Evolutionary conservation across 2,329 filamentous ascomycete genomes (phyloP), one percentile per base, ranked within the genome.

Genomic region (Fulvia fulva): DNA sequence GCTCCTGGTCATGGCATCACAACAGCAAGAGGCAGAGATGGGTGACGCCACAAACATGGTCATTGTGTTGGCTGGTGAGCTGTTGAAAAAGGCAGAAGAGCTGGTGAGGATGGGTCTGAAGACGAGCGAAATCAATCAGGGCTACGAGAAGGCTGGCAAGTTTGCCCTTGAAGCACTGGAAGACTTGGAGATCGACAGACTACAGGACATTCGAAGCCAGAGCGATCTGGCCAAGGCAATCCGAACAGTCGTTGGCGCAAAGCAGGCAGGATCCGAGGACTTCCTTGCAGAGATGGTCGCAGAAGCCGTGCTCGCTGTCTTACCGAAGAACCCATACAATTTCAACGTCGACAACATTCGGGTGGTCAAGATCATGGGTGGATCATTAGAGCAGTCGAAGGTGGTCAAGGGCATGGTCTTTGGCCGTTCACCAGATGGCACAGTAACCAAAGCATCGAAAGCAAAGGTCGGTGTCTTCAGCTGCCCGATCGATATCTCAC

Each of bases 301-400:
- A 47, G 91, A 97, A 73, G 85, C 84, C 28, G 84, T 87, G 22
- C 85, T 97, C 57, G 87, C 91, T 46, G 92, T 99, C 21, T 83
- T 99, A 63, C 94, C 95, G 66, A 97, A 97, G 81, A 96, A 97
- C 78, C 89, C 94, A 22, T 78, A 83, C 74, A 92, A 95, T 79
- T 99, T 99, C 84, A 99, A 97, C 77, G 91, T 99, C 65, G 94
- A 99, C 81, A 99, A 99, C 76, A 88, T 99, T 70, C 90, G 94
- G 60, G 95, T 99, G 58, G 95, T 99, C 69, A 99, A 99, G 84
- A 99, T 99, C 71, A 97, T 99, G 93, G 94, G 94, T 68, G 93
- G 94, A 65, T 91, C 89, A 74, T 80, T 99, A 72, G 90, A 95
- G 71, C 92, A 99, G 80, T 96, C 91, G 75, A 87, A 86, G 66